Percentiles rank a stretch among this genome's conserved stretches.
Conservation (phyloP, 345 rosid genomes). For the Turritis glabra region DNA sequence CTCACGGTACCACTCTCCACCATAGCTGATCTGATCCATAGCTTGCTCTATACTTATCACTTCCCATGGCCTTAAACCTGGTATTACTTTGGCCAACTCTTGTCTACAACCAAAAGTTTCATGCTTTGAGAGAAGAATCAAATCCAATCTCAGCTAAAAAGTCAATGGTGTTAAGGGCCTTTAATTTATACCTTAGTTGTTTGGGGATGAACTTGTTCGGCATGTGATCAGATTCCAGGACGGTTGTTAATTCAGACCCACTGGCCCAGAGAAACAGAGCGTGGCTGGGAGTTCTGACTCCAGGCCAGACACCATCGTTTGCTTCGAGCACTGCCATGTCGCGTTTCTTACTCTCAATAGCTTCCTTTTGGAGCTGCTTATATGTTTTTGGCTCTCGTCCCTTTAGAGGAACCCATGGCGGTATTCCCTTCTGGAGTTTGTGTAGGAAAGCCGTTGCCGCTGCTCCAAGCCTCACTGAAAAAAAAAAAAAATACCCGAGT, state of each 20-base stretch:
- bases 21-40: slow-evolving; percentile 82
- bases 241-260: slow-evolving; percentile 76
- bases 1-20: slow-evolving; percentile 86
- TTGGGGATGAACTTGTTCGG: slow-evolving; percentile 91
- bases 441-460: slow-evolving; percentile 80
- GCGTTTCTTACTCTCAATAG: slow-evolving; percentile 73
- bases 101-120: slow-evolving; percentile 43
- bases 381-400: slow-evolving; percentile 74
- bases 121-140: slow-evolving; percentile 1
- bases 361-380: slow-evolving; percentile 83
- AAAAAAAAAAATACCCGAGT: slow-evolving; percentile 6
- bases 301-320: slow-evolving; percentile 91
- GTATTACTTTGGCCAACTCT: slow-evolving; percentile 64
- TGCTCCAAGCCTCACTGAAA: slow-evolving; percentile 86
- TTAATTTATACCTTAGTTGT: slow-evolving; percentile 58
- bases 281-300: slow-evolving; percentile 81
- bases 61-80: slow-evolving; percentile 98
- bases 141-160: background rate
- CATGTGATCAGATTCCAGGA: slow-evolving; percentile 84
- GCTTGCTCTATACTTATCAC: slow-evolving; percentile 92
- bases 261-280: slow-evolving; percentile 95
- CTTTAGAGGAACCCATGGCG: slow-evolving; percentile 86
- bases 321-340: slow-evolving; percentile 88
- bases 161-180: background rate
- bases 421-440: slow-evolving; percentile 86